Evolutionary conservation across 1,284 basidiomycete genomes (phyloP).

Genomic region (Papiliotrema terrestris): DNA sequence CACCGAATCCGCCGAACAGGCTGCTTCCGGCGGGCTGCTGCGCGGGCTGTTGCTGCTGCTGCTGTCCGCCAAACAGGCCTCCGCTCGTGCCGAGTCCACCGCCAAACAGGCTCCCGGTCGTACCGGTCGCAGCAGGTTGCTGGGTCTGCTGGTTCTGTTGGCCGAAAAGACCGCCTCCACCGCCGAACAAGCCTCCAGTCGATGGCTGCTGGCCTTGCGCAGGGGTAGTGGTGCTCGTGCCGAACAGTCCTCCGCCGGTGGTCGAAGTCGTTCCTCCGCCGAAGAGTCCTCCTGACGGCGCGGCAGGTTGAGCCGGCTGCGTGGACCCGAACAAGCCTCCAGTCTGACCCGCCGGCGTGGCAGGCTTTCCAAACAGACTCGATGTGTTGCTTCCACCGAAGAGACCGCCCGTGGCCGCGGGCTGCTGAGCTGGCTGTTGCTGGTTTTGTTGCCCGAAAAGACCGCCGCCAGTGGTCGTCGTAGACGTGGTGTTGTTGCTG

Average conservation of each 20-base stretch:
- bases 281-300: constrained; percentile 47
- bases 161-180: constrained; percentile 24
- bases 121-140: constrained; percentile 20
- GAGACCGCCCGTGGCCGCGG: background rate
- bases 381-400: background rate
- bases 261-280: constrained; percentile 36
- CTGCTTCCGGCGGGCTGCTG: constrained; percentile 25
- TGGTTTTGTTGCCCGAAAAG: constrained; percentile 30
- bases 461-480: constrained; percentile 15
- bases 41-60: constrained; percentile 40
- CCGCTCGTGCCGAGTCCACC: constrained; percentile 23
- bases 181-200: constrained; percentile 14
- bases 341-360: too few relatives aligned
- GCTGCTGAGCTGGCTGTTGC: constrained; percentile 20
- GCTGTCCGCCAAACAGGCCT: constrained; percentile 53
- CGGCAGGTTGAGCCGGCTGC: too few relatives aligned
- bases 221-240: background rate
- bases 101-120: constrained; percentile 30
- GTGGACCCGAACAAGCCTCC: too few relatives aligned
- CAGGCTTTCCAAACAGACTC: background rate
- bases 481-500: constrained; percentile 6
- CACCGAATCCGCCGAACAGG: constrained; percentile 15
- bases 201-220: constrained; percentile 23
- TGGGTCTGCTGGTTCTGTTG: constrained; percentile 15
- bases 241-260: background rate